Percentiles rank a stretch among this genome's conserved stretches.
Evolutionary conservation across 306 rosid species (phyloP).

Genomic region (Alnus glutinosa): DNA sequence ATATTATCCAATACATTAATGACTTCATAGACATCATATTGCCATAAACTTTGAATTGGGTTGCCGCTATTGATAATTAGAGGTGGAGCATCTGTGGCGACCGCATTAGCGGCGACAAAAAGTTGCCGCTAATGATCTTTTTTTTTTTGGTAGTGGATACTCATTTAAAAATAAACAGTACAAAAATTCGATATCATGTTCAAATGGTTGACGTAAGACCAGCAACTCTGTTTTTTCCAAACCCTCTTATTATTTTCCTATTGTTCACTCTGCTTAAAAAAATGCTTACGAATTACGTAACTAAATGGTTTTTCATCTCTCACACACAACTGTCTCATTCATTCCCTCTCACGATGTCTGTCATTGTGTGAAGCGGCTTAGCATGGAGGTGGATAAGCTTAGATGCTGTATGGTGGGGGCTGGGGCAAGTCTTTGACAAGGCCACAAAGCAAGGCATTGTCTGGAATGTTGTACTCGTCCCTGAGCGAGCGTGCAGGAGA

Average conservation of each 20-base stretch:
- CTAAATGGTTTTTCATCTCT: not conserved
- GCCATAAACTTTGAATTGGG: too few relatives aligned
- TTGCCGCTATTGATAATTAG: too few relatives aligned
- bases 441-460: conserved; percentile 42
- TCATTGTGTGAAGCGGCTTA: not conserved
- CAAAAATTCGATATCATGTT: not conserved
- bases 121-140: too few relatives aligned
- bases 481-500: conserved; percentile 50
- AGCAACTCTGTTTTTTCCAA: not conserved
- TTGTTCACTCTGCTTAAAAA: not conserved
- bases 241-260: not conserved
- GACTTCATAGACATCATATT: too few relatives aligned
- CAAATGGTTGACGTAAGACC: not conserved
- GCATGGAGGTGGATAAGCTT: not conserved
- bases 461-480: conserved; percentile 65
- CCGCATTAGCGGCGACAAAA: too few relatives aligned
- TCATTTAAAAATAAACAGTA: not conserved
- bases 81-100: too few relatives aligned
- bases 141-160: too few relatives aligned
- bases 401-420: conserved; percentile 39
- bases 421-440: conserved; percentile 38
- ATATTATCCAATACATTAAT: too few relatives aligned
- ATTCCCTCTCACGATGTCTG: not conserved
- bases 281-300: not conserved
- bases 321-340: not conserved